Percentiles rank a stretch among this genome's conserved stretches.
phyloP scores from a whole-genome alignment of 345 rosid species.

The Microcos paniculata region DNA sequence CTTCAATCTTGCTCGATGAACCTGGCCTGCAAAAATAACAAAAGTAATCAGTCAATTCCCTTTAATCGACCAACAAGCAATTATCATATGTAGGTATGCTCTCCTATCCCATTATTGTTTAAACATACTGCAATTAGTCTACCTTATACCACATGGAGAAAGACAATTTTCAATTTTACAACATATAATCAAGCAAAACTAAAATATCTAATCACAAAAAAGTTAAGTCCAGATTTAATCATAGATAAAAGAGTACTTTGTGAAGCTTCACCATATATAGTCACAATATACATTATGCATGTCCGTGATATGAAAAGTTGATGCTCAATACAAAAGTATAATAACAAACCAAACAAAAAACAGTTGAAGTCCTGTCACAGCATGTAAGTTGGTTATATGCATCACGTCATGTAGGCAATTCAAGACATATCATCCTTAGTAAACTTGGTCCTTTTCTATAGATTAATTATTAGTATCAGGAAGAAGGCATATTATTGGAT shows the following conservation, averaged over 20 bases:
- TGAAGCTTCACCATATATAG: not conserved
- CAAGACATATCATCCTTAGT: not conserved
- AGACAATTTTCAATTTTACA: not conserved
- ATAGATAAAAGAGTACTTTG: not conserved
- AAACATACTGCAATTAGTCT: not conserved
- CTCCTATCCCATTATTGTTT: not conserved
- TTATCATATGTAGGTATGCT: not conserved
- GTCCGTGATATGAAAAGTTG: not conserved
- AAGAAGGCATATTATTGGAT: too few relatives aligned
- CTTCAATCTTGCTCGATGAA: constrained; percentile 89
- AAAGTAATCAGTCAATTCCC: not conserved
- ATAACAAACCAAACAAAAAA: not conserved
- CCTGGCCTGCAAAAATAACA: constrained; percentile 64
- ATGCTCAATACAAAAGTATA: not conserved
- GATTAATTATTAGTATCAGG: not conserved
- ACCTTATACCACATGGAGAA: not conserved
- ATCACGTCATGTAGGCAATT: not conserved
- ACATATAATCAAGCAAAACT: not conserved
- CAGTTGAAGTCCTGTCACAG: not conserved
- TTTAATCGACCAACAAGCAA: constrained; percentile 3
- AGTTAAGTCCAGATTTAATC: not conserved
- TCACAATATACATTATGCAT: not conserved
- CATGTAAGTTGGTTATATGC: not conserved
- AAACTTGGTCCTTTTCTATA: not conserved
- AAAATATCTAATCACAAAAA: not conserved